Evolutionary conservation across 345 rosid genomes (phyloP).

Genomic region (Xanthoceras sorbifolium): DNA sequence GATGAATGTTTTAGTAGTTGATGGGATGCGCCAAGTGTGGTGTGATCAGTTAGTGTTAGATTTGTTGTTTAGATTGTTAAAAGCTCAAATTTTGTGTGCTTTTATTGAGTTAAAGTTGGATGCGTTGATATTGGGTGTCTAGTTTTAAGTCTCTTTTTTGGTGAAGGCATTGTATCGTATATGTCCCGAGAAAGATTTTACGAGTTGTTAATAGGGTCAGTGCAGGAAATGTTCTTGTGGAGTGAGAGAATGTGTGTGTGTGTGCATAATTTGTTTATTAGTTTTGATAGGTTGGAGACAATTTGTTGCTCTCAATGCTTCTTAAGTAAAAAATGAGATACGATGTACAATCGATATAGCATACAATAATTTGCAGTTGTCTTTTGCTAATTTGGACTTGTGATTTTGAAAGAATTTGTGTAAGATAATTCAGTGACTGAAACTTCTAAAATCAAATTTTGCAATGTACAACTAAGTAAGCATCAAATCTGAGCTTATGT

Average conservation of each 20-base stretch:
- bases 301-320: background rate
- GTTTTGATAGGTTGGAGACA: background rate
- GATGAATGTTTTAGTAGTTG: background rate
- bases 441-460: background rate
- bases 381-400: background rate
- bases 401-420: slow-evolving; percentile 1
- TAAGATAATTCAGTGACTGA: background rate
- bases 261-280: background rate
- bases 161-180: background rate
- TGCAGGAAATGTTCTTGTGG: background rate
- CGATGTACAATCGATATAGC: background rate
- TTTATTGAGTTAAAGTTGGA: background rate
- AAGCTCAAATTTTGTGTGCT: background rate
- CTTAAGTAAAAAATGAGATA: background rate
- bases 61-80: background rate
- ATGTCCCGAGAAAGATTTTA: background rate
- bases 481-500: background rate
- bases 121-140: background rate
- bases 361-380: background rate
- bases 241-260: background rate
- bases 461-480: background rate
- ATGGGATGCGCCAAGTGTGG: background rate
- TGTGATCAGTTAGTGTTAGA: background rate
- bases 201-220: background rate
- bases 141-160: background rate